Evolutionary conservation across 2,329 filamentous ascomycete species (phyloP).

Genomic region (Fusarium redolens): DNA sequence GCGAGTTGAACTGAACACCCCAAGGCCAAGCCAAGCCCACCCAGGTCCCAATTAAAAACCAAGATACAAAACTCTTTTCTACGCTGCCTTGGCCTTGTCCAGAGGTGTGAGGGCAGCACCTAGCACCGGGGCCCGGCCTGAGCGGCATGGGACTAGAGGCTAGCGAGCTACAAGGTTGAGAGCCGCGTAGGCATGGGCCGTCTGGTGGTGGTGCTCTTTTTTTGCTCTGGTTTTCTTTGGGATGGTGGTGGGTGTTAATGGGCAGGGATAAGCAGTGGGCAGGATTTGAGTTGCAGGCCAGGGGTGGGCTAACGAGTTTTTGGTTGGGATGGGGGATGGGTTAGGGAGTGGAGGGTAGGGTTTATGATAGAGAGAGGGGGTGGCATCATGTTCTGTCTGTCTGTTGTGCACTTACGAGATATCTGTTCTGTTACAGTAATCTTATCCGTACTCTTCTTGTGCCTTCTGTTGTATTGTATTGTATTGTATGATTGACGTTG

Average conservation of each 20-base stretch:
- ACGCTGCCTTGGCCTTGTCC: slow-evolving; percentile 20
- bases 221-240: not conserved
- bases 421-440: slow-evolving; percentile 1
- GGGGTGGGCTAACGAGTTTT: slow-evolving; percentile 32
- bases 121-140: slow-evolving; percentile 42
- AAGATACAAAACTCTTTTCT: slow-evolving; percentile 27
- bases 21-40: not conserved
- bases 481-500: slow-evolving; percentile 1
- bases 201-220: slow-evolving; percentile 28
- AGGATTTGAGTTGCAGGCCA: slow-evolving; percentile 36
- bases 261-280: slow-evolving; percentile 33
- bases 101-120: slow-evolving; percentile 31
- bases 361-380: slow-evolving; percentile 7
- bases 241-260: slow-evolving; percentile 37
- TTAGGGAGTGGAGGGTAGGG: slow-evolving; percentile 27
- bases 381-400: slow-evolving; percentile 31
- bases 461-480: slow-evolving; percentile 1
- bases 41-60: slow-evolving; percentile 24
- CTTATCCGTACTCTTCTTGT: not conserved
- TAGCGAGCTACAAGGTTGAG: slow-evolving; percentile 43
- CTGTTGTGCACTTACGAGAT: slow-evolving; percentile 25
- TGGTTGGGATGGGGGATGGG: slow-evolving; percentile 3
- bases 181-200: slow-evolving; percentile 46
- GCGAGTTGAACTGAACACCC: not conserved
- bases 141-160: slow-evolving; percentile 42